Percentiles rank a stretch among this genome's conserved stretches.
Evolutionary conservation across 495 filamentous ascomycete genomes (phyloP).

Genomic region (Glonium stellatum): DNA sequence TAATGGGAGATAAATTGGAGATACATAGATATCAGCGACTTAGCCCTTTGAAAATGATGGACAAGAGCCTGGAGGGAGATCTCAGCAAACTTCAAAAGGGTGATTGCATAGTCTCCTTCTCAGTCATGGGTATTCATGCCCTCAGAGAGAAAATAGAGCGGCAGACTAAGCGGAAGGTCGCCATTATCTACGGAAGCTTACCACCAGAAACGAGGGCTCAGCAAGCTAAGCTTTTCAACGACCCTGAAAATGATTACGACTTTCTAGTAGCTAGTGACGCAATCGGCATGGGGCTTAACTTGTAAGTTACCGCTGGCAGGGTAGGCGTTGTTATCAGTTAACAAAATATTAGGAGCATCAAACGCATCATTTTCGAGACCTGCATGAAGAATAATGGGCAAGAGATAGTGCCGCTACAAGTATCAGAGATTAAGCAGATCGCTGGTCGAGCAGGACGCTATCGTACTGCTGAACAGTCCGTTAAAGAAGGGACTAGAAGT

Average conservation of each 20-base stretch:
- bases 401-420: slow-evolving; percentile 45
- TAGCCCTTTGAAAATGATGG: slow-evolving; percentile 63
- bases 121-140: slow-evolving; percentile 70
- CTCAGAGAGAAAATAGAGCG: slow-evolving; percentile 73
- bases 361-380: slow-evolving; percentile 81
- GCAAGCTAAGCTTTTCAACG: slow-evolving; percentile 89
- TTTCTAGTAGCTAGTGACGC: slow-evolving; percentile 91
- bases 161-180: slow-evolving; percentile 67
- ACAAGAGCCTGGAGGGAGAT: slow-evolving; percentile 52
- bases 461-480: slow-evolving; percentile 56
- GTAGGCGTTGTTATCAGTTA: neutral
- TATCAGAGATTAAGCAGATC: slow-evolving; percentile 90
- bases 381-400: slow-evolving; percentile 57
- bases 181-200: slow-evolving; percentile 85
- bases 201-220: slow-evolving; percentile 88
- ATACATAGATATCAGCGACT: slow-evolving; percentile 78
- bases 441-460: slow-evolving; percentile 89
- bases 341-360: slow-evolving; percentile 56
- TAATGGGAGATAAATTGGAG: slow-evolving; percentile 73
- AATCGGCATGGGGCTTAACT: slow-evolving; percentile 94
- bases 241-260: slow-evolving; percentile 90
- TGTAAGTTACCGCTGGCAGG: slow-evolving; percentile 44
- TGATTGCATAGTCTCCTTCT: slow-evolving; percentile 84
- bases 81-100: slow-evolving; percentile 70
- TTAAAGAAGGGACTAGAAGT: slow-evolving; percentile 20